A percentile compares a stretch with the other conserved stretches of the same genome.
Conservation (phyloP, 2,329 filamentous ascomycete genomes). For the Aspergillus intermedius region DNA sequence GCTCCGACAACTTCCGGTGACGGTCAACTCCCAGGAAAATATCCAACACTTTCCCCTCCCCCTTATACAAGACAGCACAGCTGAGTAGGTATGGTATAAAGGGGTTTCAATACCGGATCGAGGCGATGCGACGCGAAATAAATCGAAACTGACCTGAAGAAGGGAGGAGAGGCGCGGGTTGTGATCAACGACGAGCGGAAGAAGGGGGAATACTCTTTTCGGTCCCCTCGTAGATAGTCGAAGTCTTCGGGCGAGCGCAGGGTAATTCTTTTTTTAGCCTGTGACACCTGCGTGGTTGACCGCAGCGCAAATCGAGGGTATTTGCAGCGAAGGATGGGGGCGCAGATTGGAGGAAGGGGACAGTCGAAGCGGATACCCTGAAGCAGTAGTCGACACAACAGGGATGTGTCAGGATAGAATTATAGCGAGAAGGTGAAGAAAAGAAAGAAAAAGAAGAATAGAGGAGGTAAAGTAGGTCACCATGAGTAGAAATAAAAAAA, state of each 20-base stretch:
- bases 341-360: background rate
- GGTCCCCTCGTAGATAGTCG: background rate
- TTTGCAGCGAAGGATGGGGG: background rate
- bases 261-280: background rate
- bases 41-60: background rate
- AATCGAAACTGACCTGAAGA: background rate
- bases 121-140: background rate
- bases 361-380: background rate
- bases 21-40: too few species aligned
- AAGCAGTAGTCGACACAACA: background rate
- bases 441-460: background rate
- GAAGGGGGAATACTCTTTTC: background rate
- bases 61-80: background rate
- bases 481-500: background rate
- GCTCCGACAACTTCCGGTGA: background rate
- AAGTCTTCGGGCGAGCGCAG: background rate
- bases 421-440: conserved; percentile 1
- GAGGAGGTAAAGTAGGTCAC: background rate
- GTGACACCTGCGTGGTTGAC: background rate
- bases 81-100: background rate
- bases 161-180: background rate
- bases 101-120: background rate
- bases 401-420: background rate
- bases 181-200: background rate
- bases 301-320: background rate